phyloP scores from a whole-genome alignment of 2,329 filamentous ascomycete species.

The Colletotrichum musae region DNA sequence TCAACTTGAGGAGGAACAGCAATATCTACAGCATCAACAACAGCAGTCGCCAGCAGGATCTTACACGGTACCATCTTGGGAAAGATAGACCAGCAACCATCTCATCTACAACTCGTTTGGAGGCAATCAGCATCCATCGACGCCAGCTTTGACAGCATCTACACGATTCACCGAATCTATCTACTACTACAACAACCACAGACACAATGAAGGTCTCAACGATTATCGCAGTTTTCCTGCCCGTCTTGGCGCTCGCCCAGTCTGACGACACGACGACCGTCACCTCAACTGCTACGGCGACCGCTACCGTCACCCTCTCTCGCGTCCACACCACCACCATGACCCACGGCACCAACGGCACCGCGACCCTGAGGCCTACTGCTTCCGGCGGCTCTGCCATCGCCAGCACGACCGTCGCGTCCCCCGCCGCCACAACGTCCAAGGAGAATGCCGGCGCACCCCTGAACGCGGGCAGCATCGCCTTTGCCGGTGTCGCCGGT shows the following conservation, averaged over 20 bases:
- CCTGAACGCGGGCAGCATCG: slow-evolving; percentile 60
- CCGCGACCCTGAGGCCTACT: slow-evolving; percentile 50
- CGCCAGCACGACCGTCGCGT: slow-evolving; percentile 40
- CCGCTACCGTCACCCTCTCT: slow-evolving; percentile 55
- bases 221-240: slow-evolving; percentile 65
- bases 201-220: slow-evolving; percentile 57
- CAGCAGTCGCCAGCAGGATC: slow-evolving; percentile 6
- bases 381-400: slow-evolving; percentile 44
- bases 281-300: slow-evolving; percentile 66
- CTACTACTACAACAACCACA: slow-evolving; percentile 23
- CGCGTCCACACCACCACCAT: slow-evolving; percentile 58
- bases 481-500: slow-evolving; percentile 65
- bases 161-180: slow-evolving; percentile 31
- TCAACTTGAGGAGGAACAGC: not conserved
- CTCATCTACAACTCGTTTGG: no score
- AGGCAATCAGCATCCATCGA: slow-evolving; percentile 17
- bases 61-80: not conserved
- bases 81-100: no score
- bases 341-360: slow-evolving; percentile 53
- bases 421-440: slow-evolving; percentile 44
- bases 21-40: not conserved
- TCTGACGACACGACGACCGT: slow-evolving; percentile 56
- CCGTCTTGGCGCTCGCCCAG: slow-evolving; percentile 66
- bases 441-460: slow-evolving; percentile 49
- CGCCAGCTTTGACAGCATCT: slow-evolving; percentile 45